Conservation (phyloP, 768 basidiomycete genomes). For the Sporobolomyces phaffii region DNA sequence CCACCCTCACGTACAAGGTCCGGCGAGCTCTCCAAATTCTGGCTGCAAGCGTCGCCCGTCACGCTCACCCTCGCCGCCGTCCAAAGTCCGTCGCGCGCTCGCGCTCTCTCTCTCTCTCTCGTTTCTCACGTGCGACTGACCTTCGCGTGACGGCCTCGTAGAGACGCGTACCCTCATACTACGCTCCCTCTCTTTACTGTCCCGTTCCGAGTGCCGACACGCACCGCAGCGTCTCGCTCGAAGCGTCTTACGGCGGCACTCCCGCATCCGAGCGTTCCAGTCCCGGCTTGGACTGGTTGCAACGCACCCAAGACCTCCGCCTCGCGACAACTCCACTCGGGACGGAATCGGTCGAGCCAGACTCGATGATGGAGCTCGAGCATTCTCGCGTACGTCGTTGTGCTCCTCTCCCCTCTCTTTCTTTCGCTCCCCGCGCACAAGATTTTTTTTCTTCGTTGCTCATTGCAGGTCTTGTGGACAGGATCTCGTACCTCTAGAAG, state of each 20-base stretch:
- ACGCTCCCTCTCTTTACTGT: neutral
- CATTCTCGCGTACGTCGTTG: neutral
- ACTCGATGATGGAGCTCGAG: neutral
- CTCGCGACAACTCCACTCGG: conserved; percentile 6
- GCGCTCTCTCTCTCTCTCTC: conserved; percentile 4
- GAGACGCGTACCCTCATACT: neutral
- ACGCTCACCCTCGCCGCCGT: neutral
- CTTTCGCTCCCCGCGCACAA: neutral
- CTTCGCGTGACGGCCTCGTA: neutral
- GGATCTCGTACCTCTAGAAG: neutral
- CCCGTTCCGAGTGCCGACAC: neutral
- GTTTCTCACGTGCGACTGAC: neutral
- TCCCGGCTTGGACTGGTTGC: conserved; percentile 26
- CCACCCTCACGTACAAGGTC: neutral
- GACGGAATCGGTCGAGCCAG: neutral
- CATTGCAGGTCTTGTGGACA: neutral
- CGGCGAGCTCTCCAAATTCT: neutral
- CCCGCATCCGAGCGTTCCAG: neutral
- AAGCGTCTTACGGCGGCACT: neutral
- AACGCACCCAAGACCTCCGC: conserved; percentile 14
- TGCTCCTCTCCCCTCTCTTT: neutral
- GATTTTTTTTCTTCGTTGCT: no score
- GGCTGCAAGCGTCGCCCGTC: neutral
- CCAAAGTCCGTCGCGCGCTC: conserved; percentile 19
- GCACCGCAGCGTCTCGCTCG: conserved; percentile 4